phyloP scores from a whole-genome alignment of 73 alveolate species.

The Tetrahymena borealis region DNA sequence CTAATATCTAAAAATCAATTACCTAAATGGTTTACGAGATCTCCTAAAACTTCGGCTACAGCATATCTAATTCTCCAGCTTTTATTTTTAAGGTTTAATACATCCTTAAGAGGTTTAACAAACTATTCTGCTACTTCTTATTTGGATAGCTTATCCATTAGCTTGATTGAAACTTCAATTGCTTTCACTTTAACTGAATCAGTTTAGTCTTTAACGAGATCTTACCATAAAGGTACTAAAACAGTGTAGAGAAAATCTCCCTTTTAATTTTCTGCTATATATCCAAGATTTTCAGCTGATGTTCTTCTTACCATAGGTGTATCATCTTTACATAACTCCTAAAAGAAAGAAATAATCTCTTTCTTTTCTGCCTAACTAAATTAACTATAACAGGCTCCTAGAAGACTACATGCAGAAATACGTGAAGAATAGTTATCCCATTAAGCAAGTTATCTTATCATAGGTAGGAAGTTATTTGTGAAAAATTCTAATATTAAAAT shows the following conservation, averaged over 20 bases:
- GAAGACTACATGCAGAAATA: slow-evolving; percentile 31
- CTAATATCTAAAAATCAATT: too few relatives aligned
- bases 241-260: not conserved
- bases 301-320: slow-evolving; percentile 48
- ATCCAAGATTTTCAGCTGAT: slow-evolving; percentile 26
- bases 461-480: slow-evolving; percentile 21
- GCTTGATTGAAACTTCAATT: slow-evolving; percentile 39
- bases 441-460: slow-evolving; percentile 20
- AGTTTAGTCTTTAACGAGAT: slow-evolving; percentile 12
- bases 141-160: slow-evolving; percentile 5
- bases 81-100: slow-evolving; percentile 22
- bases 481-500: slow-evolving; percentile 7
- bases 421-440: slow-evolving; percentile 47
- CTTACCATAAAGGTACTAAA: slow-evolving; percentile 18
- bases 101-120: not conserved
- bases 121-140: slow-evolving; percentile 22
- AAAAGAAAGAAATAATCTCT: slow-evolving; percentile 7
- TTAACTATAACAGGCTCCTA: slow-evolving; percentile 10
- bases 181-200: slow-evolving; percentile 40
- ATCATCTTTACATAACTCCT: slow-evolving; percentile 37
- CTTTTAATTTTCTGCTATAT: slow-evolving; percentile 19
- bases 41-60: slow-evolving; percentile 31
- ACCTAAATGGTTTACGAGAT: slow-evolving; percentile 2
- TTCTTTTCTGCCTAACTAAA: slow-evolving; percentile 4
- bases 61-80: slow-evolving; percentile 47